Evolutionary conservation across 768 basidiomycete species (phyloP).

Genomic region (Leccinum pellstonianum): DNA sequence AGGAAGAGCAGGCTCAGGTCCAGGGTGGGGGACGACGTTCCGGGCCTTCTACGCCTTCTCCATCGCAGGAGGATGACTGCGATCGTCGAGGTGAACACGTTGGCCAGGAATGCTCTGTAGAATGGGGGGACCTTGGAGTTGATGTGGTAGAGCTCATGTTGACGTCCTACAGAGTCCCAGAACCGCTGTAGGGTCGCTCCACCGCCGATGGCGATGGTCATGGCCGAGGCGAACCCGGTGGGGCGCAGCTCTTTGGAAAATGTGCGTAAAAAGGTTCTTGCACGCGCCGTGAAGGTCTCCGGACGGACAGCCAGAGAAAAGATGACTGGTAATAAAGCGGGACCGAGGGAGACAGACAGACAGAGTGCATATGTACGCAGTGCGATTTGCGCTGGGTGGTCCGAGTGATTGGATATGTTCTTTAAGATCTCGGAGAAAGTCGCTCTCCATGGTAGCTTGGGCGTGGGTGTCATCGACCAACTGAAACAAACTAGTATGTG

Average conservation of each 20-base stretch:
- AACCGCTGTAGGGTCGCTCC: constrained; percentile 53
- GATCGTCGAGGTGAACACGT: constrained; percentile 54
- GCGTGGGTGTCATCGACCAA: constrained; percentile 7
- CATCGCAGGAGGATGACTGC: constrained; percentile 58
- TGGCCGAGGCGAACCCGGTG: constrained; percentile 68
- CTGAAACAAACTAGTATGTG: neutral
- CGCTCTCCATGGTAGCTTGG: constrained; percentile 6
- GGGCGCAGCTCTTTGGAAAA: constrained; percentile 56
- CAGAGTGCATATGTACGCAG: constrained; percentile 67
- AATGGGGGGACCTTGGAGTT: constrained; percentile 34
- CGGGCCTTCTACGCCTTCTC: constrained; percentile 32
- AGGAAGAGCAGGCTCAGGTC: constrained; percentile 67
- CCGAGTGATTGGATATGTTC: constrained; percentile 33
- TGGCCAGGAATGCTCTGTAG: constrained; percentile 58
- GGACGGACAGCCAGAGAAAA: constrained; percentile 32
- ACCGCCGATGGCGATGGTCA: constrained; percentile 62
- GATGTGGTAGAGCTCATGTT: neutral
- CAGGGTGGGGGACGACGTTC: constrained; percentile 50
- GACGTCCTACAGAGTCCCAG: constrained; percentile 34
- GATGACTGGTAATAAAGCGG: constrained; percentile 56
- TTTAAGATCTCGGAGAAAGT: neutral
- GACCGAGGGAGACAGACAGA: constrained; percentile 65
- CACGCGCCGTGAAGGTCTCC: constrained; percentile 22
- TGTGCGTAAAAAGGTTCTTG: constrained; percentile 29
- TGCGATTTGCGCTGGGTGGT: constrained; percentile 57